Percentiles rank a stretch among this genome's conserved stretches.
phyloP scores from a whole-genome alignment of 495 filamentous ascomycete genomes.

The Clohesyomyces aquaticus region DNA sequence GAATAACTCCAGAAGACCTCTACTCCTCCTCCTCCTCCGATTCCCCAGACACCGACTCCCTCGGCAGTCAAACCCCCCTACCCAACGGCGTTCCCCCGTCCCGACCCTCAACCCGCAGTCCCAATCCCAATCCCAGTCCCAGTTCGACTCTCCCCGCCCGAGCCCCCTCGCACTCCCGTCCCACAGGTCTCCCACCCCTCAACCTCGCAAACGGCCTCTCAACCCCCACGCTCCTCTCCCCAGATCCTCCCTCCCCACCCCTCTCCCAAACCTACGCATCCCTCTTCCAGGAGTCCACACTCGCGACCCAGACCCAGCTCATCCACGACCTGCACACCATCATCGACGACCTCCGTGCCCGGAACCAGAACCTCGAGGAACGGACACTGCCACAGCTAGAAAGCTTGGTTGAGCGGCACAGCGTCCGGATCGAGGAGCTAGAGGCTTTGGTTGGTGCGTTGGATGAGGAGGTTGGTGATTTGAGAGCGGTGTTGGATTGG shows the following conservation, averaged over 20 bases:
- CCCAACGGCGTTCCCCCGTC: too few relatives aligned
- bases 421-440: too few relatives aligned
- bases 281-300: slow-evolving; percentile 8
- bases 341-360: background rate
- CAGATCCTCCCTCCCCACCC: slow-evolving; percentile 1
- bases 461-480: background rate
- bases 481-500: background rate
- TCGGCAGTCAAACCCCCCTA: too few relatives aligned
- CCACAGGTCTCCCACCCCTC: too few relatives aligned
- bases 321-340: slow-evolving; percentile 17
- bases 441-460: background rate
- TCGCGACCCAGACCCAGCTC: slow-evolving; percentile 14
- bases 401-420: background rate
- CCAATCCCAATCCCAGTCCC: background rate
- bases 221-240: slow-evolving; percentile 9
- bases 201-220: too few relatives aligned
- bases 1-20: background rate
- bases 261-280: background rate
- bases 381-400: background rate
- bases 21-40: too few relatives aligned
- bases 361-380: slow-evolving; percentile 4
- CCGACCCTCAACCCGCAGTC: too few relatives aligned
- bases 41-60: too few relatives aligned
- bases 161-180: background rate
- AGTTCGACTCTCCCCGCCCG: background rate